Percentiles rank a stretch among this genome's conserved stretches.
Conservation (phyloP, 2,329 filamentous ascomycete genomes). For the Verticillium klebahnii region DNA sequence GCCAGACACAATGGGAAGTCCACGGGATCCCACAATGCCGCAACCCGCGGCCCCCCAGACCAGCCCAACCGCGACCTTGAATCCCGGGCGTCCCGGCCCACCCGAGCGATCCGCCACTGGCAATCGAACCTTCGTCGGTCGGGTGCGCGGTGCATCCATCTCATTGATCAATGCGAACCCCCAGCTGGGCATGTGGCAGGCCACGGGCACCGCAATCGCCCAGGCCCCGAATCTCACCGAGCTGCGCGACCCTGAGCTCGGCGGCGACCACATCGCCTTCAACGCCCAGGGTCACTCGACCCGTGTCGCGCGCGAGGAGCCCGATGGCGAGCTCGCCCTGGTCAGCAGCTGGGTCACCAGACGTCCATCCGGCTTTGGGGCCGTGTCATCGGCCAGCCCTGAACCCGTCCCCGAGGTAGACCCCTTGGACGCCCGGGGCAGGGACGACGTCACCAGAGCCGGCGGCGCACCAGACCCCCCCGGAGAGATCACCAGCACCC, state of each 20-base stretch:
- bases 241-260: conserved; percentile 19
- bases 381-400: background rate
- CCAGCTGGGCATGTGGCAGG: conserved; percentile 24
- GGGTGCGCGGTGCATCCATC: conserved; percentile 20
- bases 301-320: conserved; percentile 17
- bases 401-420: background rate
- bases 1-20: background rate
- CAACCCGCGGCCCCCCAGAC: background rate
- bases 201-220: conserved; percentile 23
- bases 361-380: background rate
- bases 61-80: background rate
- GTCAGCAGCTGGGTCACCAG: conserved; percentile 5
- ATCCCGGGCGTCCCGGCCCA: background rate
- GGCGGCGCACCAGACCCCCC: background rate
- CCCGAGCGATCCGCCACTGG: background rate
- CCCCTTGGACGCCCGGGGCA: background rate
- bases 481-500: background rate
- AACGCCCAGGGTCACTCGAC: conserved; percentile 22
- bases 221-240: conserved; percentile 22
- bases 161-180: conserved; percentile 21
- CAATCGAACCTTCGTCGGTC: conserved; percentile 13
- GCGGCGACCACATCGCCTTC: conserved; percentile 21
- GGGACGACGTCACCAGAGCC: background rate
- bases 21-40: background rate
- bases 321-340: conserved; percentile 17